Evolutionary conservation across 2,329 filamentous ascomycete species (phyloP), one percentile per base, ranked within the genome.

Genomic region (Sporothrix sp.): DNA sequence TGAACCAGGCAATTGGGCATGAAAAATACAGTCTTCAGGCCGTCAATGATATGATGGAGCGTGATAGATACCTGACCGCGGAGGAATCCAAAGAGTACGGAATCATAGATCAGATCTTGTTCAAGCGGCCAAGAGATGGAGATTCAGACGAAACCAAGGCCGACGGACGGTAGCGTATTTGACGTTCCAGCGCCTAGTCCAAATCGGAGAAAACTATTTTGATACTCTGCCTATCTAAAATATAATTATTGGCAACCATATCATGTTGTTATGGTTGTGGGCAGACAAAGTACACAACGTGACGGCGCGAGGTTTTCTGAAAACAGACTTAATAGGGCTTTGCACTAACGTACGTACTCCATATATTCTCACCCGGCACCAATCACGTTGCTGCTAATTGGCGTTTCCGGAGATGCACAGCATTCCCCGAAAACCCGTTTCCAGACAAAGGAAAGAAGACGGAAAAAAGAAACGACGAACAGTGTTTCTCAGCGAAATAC

Each of bases 41-140:
- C 62, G 85, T 98, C 62, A 91, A 93, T 67, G 87, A 84, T 64
- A 78, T 96, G 66, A 97, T 98, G 91, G 93, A 98, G 72, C 75
- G 93, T 52, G 93, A 98, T 66, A 93, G 93, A 62, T 97, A 96
- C 60, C 78, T 98, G 76, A 85, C 84, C 50, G 89, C 90, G 0
- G 72, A 87, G 40, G 90, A 98, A 71, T 93, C 93, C 8, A 72
- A 88, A 60, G 87, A 94, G 46, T 78, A 94, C 67, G 93, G 93
- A 0, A 87, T 98, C 59, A 82, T 98, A 55, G 93, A 98, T 65
- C 82, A 91, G 69, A 90, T 98, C 54, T 63, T 98, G 59, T 75
- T 81, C 42, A 76, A 76, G 69, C 75, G 87, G 59, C 70, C 71
- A 21, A 70, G 16, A 3, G 48, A 44, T 1, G 51, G 42, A 8